Conservation (phyloP, 192 early-diverging fungal species). For the Coemansia pectinata region DNA sequence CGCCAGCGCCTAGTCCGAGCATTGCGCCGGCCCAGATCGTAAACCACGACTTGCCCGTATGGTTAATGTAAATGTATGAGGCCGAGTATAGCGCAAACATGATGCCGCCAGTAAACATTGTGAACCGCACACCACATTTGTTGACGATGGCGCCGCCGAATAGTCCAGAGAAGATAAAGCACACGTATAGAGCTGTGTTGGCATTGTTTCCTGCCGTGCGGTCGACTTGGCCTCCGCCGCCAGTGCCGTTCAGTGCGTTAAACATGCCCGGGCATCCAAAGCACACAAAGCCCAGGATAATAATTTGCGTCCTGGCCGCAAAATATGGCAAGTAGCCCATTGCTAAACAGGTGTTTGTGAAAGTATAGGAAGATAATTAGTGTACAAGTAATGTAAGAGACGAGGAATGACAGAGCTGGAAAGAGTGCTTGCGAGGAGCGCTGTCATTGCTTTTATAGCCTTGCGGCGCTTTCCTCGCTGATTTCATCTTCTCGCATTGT, state of each 20-base stretch:
- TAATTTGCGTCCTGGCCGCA: constrained; percentile 67
- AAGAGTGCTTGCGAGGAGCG: background rate
- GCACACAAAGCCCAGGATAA: constrained; percentile 70
- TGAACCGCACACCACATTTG: constrained; percentile 59
- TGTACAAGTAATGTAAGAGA: background rate
- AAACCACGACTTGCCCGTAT: constrained; percentile 57
- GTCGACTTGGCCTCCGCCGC: constrained; percentile 68
- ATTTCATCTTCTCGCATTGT: background rate
- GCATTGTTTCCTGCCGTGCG: constrained; percentile 68
- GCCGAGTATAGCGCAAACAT: constrained; percentile 69
- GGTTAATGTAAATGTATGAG: constrained; percentile 67
- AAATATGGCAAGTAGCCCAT: constrained; percentile 40
- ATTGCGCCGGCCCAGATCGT: constrained; percentile 22
- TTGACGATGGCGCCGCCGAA: constrained; percentile 73
- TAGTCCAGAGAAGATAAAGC: constrained; percentile 76
- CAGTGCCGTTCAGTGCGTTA: constrained; percentile 67
- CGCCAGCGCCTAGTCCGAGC: constrained; percentile 27
- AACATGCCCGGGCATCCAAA: constrained; percentile 83
- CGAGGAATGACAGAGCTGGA: background rate
- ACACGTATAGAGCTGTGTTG: constrained; percentile 75
- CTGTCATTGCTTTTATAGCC: background rate
- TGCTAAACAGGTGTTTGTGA: background rate
- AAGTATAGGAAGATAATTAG: background rate
- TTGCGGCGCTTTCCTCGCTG: background rate
- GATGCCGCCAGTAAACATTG: constrained; percentile 62